Evolutionary conservation across 768 basidiomycete species (phyloP).

Genomic region (Leccinum sublutescens): DNA sequence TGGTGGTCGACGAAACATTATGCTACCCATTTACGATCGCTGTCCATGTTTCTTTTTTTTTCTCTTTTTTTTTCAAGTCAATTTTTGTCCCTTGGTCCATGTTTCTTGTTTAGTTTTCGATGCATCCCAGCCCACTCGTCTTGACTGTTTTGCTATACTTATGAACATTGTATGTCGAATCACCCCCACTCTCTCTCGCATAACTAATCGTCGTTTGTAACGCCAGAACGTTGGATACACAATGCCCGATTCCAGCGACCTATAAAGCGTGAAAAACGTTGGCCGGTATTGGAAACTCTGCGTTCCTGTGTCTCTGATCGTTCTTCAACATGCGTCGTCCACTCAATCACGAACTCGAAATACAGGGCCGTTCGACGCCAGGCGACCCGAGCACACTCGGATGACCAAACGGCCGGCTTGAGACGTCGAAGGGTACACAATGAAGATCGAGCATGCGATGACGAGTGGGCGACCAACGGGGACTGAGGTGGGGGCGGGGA

Average conservation of each 20-base stretch:
- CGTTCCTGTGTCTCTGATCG: neutral
- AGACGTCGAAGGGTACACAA: too few relatives aligned
- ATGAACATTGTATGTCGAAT: neutral
- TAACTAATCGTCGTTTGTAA: neutral
- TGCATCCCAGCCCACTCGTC: neutral
- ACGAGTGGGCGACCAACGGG: too few relatives aligned
- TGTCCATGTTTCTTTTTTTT: neutral
- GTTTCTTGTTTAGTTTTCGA: neutral
- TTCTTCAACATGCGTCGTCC: too few relatives aligned
- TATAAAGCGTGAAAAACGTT: too few relatives aligned
- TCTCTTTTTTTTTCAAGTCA: too few relatives aligned
- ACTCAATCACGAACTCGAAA: too few relatives aligned
- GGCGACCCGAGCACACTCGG: too few relatives aligned
- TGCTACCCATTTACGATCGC: neutral
- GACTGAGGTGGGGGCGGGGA: too few relatives aligned
- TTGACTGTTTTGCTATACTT: neutral
- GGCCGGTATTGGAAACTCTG: neutral
- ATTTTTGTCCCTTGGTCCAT: neutral
- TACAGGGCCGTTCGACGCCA: too few relatives aligned
- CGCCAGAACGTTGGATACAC: constrained; percentile 1
- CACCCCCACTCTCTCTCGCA: neutral
- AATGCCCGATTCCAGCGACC: neutral
- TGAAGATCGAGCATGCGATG: too few relatives aligned
- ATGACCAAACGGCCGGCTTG: too few relatives aligned
- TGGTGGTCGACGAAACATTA: constrained; percentile 1